A percentile compares a stretch with the other conserved stretches of the same genome.
Conservation (phyloP, 495 filamentous ascomycete genomes). For the Cairneyella variabilis region DNA sequence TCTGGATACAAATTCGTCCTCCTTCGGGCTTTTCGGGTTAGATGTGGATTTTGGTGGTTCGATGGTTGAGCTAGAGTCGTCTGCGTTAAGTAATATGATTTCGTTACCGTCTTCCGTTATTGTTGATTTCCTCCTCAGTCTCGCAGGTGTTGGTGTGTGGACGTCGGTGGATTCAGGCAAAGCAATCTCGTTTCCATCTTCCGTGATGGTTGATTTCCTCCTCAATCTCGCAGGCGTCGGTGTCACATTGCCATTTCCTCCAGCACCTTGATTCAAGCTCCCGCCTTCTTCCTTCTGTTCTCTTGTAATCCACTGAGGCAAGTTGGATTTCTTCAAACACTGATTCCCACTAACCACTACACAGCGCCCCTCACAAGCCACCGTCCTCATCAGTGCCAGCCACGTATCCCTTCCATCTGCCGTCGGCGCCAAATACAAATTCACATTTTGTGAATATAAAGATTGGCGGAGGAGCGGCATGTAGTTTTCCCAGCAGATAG, state of each 20-base stretch:
- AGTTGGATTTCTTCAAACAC: conserved; percentile 45
- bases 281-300: not conserved
- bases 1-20: conserved; percentile 41
- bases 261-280: not conserved
- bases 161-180: conserved; percentile 1
- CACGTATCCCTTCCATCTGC: conserved; percentile 84
- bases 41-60: not conserved
- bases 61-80: not conserved
- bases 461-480: conserved; percentile 83
- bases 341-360: conserved; percentile 90
- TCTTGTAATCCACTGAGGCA: conserved; percentile 26
- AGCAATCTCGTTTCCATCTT: conserved; percentile 49
- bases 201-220: conserved; percentile 26
- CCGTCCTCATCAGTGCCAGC: conserved; percentile 75
- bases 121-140: conserved; percentile 6
- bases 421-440: conserved; percentile 88
- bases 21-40: not conserved
- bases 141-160: not conserved
- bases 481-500: conserved; percentile 97
- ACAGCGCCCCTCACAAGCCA: conserved; percentile 75
- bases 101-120: conserved; percentile 36
- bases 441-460: conserved; percentile 88
- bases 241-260: not conserved
- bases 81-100: conserved; percentile 30
- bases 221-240: not conserved